phyloP scores from a whole-genome alignment of 371 early-diverging fungal genomes.

The Lichtheimia ornata region DNA sequence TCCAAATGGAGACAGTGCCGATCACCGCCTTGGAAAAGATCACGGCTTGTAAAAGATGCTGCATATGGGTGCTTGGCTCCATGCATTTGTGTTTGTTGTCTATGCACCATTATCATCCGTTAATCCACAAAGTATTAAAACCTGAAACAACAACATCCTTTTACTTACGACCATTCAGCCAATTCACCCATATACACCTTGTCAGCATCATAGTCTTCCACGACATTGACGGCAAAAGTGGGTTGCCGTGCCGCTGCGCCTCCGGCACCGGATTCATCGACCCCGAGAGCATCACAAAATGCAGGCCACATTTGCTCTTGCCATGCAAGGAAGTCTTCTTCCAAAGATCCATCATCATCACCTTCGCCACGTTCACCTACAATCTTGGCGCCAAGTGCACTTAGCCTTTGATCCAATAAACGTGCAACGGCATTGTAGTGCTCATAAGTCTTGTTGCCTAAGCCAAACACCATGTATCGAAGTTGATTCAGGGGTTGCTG shows the following conservation, averaged over 20 bases:
- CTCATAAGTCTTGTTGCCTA: constrained; percentile 98
- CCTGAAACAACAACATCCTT: not conserved
- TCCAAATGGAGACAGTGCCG: constrained; percentile 93
- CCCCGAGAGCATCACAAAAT: constrained; percentile 72
- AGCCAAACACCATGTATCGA: constrained; percentile 84
- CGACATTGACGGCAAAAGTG: constrained; percentile 43
- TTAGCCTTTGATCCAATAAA: constrained; percentile 64
- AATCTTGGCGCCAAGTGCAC: constrained; percentile 73
- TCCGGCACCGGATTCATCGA: constrained; percentile 55
- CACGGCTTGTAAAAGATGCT: constrained; percentile 63
- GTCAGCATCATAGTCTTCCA: constrained; percentile 30
- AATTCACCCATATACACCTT: constrained; percentile 66
- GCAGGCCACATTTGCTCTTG: constrained; percentile 82
- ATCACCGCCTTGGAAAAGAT: constrained; percentile 68
- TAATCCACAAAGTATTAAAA: not conserved
- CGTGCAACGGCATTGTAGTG: constrained; percentile 87
- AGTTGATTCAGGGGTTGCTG: constrained; percentile 62
- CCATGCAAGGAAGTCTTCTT: constrained; percentile 96
- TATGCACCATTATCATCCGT: constrained; percentile 9
- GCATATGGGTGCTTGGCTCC: constrained; percentile 85
- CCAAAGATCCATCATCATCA: constrained; percentile 94
- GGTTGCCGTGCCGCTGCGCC: constrained; percentile 38
- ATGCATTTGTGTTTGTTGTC: constrained; percentile 42
- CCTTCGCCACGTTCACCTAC: constrained; percentile 90
- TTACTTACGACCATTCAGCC: constrained; percentile 32